A percentile compares a stretch with the other conserved stretches of the same genome.
Evolutionary conservation across 1,284 basidiomycete genomes (phyloP).

Genomic region (Leccinum insigne): DNA sequence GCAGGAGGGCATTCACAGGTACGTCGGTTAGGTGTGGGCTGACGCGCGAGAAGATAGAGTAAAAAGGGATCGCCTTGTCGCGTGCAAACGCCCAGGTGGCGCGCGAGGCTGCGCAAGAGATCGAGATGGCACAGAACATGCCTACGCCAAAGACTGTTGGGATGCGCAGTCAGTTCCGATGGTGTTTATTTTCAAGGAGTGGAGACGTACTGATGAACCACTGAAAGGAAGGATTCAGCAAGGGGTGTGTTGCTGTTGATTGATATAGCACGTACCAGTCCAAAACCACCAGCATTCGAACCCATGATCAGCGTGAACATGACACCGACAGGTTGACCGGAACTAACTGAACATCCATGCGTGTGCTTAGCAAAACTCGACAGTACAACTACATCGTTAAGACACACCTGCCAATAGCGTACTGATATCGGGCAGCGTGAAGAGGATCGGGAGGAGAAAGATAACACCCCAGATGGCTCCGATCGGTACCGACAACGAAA

Average conservation of each 20-base stretch:
- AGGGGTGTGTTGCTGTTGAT: not conserved
- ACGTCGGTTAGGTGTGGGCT: conserved; percentile 42
- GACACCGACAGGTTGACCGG: conserved; percentile 65
- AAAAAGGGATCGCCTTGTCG: conserved; percentile 66
- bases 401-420: conserved; percentile 49
- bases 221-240: conserved; percentile 24
- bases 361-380: not conserved
- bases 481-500: conserved; percentile 63
- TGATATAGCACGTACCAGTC: conserved; percentile 40
- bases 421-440: conserved; percentile 60
- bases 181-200: not conserved
- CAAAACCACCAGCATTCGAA: conserved; percentile 62
- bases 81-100: conserved; percentile 73
- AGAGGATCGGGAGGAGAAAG: conserved; percentile 69
- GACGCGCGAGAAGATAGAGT: conserved; percentile 48
- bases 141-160: conserved; percentile 52
- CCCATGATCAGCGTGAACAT: conserved; percentile 68
- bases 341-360: conserved; percentile 42
- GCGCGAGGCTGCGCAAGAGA: conserved; percentile 65
- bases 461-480: conserved; percentile 58
- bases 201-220: conserved; percentile 46
- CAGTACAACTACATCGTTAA: not conserved
- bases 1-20: conserved; percentile 57
- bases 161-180: not conserved
- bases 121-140: conserved; percentile 58